These are phyloP conservation scores for Elsinoe batatas DNA, from an alignment of 2,329 filamentous ascomycete genomes.

Conservation along the genomic window DNA sequence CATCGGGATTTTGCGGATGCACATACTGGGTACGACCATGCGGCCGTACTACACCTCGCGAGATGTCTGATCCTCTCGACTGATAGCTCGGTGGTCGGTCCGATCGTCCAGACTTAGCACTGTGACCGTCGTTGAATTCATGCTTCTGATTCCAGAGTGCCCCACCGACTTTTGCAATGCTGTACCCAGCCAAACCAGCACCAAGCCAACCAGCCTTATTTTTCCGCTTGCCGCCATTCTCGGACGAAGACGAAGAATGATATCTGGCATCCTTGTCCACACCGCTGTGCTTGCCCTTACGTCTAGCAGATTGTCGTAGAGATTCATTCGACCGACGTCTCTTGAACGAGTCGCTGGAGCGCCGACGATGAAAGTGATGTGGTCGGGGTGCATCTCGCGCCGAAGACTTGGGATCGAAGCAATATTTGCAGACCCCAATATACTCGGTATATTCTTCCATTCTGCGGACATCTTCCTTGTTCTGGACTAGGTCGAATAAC, in stretches of 20 bases:
- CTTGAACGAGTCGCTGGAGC: slow-evolving; percentile 34
- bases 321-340: slow-evolving; percentile 27
- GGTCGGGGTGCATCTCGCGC: slow-evolving; percentile 50
- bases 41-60: slow-evolving; percentile 31
- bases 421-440: slow-evolving; percentile 55
- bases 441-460: slow-evolving; percentile 60
- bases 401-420: slow-evolving; percentile 51
- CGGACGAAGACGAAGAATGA: slow-evolving; percentile 31
- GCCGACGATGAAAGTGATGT: slow-evolving; percentile 44
- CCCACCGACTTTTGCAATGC: slow-evolving; percentile 43
- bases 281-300: slow-evolving; percentile 26
- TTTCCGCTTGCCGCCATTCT: slow-evolving; percentile 24
- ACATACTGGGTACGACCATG: not conserved
- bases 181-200: slow-evolving; percentile 45
- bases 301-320: slow-evolving; percentile 19
- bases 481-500: slow-evolving; percentile 52
- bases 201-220: slow-evolving; percentile 43
- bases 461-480: slow-evolving; percentile 52
- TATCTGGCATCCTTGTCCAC: slow-evolving; percentile 54
- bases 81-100: slow-evolving; percentile 9
- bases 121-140: slow-evolving; percentile 53
- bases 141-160: slow-evolving; percentile 42
- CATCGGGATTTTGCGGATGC: slow-evolving; percentile 1
- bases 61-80: slow-evolving; percentile 25
- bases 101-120: slow-evolving; percentile 43